Percentiles rank a stretch among this genome's conserved stretches.
Evolutionary conservation across 1,284 basidiomycete species (phyloP).

Genomic region (Melampsora larici-populina): DNA sequence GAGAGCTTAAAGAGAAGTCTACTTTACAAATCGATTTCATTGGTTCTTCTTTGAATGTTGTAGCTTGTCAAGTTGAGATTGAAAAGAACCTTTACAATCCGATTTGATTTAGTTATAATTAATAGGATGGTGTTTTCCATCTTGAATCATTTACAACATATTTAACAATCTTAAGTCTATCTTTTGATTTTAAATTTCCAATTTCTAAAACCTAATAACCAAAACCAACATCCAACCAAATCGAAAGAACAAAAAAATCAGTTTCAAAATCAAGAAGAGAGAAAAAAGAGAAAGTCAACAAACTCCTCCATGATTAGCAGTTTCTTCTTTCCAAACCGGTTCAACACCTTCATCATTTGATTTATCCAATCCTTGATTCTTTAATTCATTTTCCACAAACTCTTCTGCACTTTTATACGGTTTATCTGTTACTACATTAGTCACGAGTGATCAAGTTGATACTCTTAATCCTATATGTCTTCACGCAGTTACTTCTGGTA

Average conservation of each 20-base stretch:
- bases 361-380: background rate
- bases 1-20: too few relatives aligned
- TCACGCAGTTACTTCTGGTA: constrained; percentile 81
- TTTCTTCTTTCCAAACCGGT: constrained; percentile 30
- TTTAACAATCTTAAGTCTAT: constrained; percentile 21
- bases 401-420: constrained; percentile 47
- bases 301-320: constrained; percentile 40
- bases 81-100: too few relatives aligned
- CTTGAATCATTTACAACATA: constrained; percentile 33
- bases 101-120: too few relatives aligned
- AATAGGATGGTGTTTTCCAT: too few relatives aligned
- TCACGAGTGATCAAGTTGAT: constrained; percentile 49
- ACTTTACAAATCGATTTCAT: too few relatives aligned
- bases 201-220: constrained; percentile 41
- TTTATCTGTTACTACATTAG: constrained; percentile 49
- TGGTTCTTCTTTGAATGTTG: too few relatives aligned
- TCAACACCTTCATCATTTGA: background rate
- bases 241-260: too few relatives aligned
- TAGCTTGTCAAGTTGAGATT: too few relatives aligned
- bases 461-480: constrained; percentile 59
- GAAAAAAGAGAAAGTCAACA: background rate
- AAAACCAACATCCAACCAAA: background rate
- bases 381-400: constrained; percentile 43
- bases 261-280: background rate
- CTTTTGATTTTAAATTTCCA: constrained; percentile 14